A percentile compares a stretch with the other conserved stretches of the same genome.
These are phyloP conservation scores for Penicillium hesseltinei DNA, from an alignment of 2,329 filamentous ascomycete species.

Conservation along the genomic window DNA sequence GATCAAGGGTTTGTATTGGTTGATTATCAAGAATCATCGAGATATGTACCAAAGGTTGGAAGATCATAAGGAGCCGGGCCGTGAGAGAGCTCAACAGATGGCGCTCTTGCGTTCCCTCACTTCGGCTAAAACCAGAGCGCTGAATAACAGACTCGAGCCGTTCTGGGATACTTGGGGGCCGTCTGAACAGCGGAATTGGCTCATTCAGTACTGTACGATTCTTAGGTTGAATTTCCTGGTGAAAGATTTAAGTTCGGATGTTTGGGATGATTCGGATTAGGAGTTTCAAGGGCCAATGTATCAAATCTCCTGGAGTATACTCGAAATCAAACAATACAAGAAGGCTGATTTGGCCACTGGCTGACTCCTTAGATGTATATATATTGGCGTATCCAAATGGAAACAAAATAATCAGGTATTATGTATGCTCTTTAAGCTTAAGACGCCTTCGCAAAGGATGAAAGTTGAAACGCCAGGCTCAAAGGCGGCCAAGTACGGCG, in stretches of 20 bases:
- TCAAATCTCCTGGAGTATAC: neutral
- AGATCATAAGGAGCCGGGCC: neutral
- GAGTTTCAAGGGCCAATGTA: neutral
- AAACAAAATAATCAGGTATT: neutral
- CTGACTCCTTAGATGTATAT: neutral
- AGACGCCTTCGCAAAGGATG: neutral
- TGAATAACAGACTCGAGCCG: neutral
- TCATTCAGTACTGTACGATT: neutral
- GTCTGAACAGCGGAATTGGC: neutral
- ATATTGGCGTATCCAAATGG: neutral
- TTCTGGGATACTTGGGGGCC: neutral
- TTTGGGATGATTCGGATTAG: neutral
- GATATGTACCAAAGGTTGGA: neutral
- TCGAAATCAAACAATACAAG: neutral
- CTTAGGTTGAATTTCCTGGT: neutral
- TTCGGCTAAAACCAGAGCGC: neutral
- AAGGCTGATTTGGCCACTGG: neutral
- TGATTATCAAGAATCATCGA: neutral
- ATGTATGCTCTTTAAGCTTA: neutral
- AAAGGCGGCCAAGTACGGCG: neutral
- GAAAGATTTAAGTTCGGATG: neutral
- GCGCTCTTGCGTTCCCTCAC: neutral
- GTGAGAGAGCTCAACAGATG: neutral
- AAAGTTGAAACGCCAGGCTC: neutral
- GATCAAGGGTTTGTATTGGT: slow-evolving; percentile 1